phyloP scores from a whole-genome alignment of 345 rosid species.

The Syzygium aqueum region DNA sequence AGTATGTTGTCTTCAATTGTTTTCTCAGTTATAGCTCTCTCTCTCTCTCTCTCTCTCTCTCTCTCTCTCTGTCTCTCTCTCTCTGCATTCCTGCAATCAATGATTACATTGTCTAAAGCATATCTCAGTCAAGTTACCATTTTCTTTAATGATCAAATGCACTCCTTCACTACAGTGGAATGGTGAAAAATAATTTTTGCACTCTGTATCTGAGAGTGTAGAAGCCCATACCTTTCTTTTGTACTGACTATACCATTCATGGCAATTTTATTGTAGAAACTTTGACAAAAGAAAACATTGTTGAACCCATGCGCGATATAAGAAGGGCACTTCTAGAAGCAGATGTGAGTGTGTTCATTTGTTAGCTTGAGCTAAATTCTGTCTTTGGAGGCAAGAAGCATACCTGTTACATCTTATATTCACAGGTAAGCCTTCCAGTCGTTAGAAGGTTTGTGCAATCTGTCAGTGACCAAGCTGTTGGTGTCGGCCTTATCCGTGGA shows the following conservation, averaged over 20 bases:
- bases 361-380: not conserved
- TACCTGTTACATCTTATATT: conserved; percentile 6
- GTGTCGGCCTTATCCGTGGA: conserved; percentile 73
- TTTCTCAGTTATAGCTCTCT: not conserved
- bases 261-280: conserved; percentile 46
- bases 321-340: conserved; percentile 98
- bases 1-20: not conserved
- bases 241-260: not conserved
- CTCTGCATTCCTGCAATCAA: not conserved
- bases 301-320: conserved; percentile 96
- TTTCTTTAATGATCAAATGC: not conserved
- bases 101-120: not conserved
- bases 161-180: not conserved
- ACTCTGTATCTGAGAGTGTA: not conserved
- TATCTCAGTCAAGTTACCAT: not conserved
- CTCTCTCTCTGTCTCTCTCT: not conserved
- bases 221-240: not conserved
- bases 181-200: no score
- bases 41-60: not conserved
- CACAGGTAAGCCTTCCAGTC: conserved; percentile 94
- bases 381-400: not conserved
- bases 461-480: conserved; percentile 87
- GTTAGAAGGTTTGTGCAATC: conserved; percentile 93
- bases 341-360: conserved; percentile 58
- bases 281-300: conserved; percentile 87